phyloP scores from a whole-genome alignment of 148 eudicot genomes.

The Rheum nobile region DNA sequence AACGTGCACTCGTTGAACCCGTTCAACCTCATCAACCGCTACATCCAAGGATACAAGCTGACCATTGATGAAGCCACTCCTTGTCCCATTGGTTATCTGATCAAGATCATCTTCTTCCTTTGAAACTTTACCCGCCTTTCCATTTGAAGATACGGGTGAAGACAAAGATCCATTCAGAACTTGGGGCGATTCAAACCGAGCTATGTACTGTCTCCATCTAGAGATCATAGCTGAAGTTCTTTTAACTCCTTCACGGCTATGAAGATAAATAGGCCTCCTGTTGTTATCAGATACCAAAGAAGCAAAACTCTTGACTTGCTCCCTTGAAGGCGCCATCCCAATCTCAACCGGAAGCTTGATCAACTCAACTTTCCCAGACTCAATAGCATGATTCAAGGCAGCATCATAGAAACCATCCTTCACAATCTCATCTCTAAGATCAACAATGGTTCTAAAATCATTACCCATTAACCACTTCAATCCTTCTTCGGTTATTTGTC shows the following conservation, averaged over 20 bases:
- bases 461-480: slow-evolving; percentile 67
- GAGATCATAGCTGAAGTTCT: slow-evolving; percentile 88
- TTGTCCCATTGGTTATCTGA: slow-evolving; percentile 20
- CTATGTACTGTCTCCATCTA: slow-evolving; percentile 74
- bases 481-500: slow-evolving; percentile 94
- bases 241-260: slow-evolving; percentile 85
- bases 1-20: slow-evolving; percentile 16
- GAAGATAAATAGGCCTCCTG: slow-evolving; percentile 64
- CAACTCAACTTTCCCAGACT: slow-evolving; percentile 54
- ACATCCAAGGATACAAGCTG: slow-evolving; percentile 5
- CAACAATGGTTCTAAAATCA: slow-evolving; percentile 75
- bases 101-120: slow-evolving; percentile 21
- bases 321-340: slow-evolving; percentile 69
- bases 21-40: not conserved
- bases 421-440: slow-evolving; percentile 76
- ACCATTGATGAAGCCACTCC: slow-evolving; percentile 7
- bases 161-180: slow-evolving; percentile 2
- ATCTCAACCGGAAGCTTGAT: slow-evolving; percentile 72
- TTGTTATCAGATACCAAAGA: slow-evolving; percentile 52
- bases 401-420: slow-evolving; percentile 61
- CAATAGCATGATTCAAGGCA: slow-evolving; percentile 42
- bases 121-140: slow-evolving; percentile 12
- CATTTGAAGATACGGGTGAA: slow-evolving; percentile 20
- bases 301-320: slow-evolving; percentile 81
- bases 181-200: slow-evolving; percentile 27